These are phyloP conservation scores for Dysphania ambrosioides DNA, from an alignment of 148 eudicot species.

Conservation along the genomic window DNA sequence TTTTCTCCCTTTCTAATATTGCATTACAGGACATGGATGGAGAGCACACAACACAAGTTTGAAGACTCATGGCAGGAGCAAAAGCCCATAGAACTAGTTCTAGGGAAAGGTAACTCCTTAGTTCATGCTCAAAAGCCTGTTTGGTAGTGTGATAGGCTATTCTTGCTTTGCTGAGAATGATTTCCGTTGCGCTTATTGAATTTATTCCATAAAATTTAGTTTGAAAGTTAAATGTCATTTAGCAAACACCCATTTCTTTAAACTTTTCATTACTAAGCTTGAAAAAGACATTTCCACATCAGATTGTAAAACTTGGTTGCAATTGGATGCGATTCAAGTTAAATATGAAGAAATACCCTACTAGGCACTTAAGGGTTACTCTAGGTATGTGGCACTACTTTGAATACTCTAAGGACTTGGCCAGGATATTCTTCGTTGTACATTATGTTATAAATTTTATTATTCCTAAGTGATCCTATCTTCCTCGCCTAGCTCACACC, in stretches of 20 bases:
- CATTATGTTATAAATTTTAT: too few species aligned
- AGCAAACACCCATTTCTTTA: too few species aligned
- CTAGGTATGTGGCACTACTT: not conserved
- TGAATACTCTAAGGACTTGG: slow-evolving; percentile 7
- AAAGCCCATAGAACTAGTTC: slow-evolving; percentile 68
- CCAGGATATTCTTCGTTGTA: too few species aligned
- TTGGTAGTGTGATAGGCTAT: too few species aligned
- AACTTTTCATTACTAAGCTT: too few species aligned
- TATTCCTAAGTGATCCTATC: too few species aligned
- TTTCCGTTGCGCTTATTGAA: too few species aligned
- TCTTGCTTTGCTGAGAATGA: too few species aligned
- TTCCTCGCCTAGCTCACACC: too few species aligned
- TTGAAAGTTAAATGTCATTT: too few species aligned
- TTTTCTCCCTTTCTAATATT: slow-evolving; percentile 40
- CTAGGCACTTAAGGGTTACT: not conserved
- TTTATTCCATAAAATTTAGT: too few species aligned
- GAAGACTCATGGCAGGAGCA: slow-evolving; percentile 97
- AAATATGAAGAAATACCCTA: not conserved
- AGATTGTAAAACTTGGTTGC: not conserved
- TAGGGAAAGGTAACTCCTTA: slow-evolving; percentile 76
- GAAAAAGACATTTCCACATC: too few species aligned
- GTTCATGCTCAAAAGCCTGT: slow-evolving; percentile 1
- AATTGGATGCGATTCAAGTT: not conserved
- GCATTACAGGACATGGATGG: slow-evolving; percentile 93
- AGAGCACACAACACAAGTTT: slow-evolving; percentile 87